A percentile compares a stretch with the other conserved stretches of the same genome.
Conservation (phyloP, 1,284 basidiomycete species). For the Earliella scabrosa region DNA sequence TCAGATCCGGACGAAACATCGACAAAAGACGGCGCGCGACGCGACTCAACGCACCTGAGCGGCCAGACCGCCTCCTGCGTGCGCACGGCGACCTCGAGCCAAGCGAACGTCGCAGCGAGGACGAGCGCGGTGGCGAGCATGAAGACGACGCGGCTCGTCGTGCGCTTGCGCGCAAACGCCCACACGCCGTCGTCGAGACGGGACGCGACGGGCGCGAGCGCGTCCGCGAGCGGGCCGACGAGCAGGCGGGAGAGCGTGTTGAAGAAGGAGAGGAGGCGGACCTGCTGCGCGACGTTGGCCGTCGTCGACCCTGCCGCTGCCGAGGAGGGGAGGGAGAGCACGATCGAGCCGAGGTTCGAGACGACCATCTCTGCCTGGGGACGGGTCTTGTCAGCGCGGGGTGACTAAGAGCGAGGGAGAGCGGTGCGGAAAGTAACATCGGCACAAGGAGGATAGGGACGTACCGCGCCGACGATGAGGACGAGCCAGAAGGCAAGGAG, state of each 20-base stretch:
- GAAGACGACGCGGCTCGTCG: slow-evolving; percentile 64
- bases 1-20: too few relatives aligned
- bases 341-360: slow-evolving; percentile 76
- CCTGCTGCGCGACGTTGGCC: slow-evolving; percentile 50
- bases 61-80: slow-evolving; percentile 59
- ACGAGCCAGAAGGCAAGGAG: slow-evolving; percentile 46
- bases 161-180: slow-evolving; percentile 50
- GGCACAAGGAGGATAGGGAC: slow-evolving; percentile 40
- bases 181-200: slow-evolving; percentile 41
- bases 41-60: slow-evolving; percentile 68
- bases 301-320: slow-evolving; percentile 17
- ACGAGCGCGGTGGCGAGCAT: slow-evolving; percentile 51
- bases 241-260: slow-evolving; percentile 75
- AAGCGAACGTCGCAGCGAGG: slow-evolving; percentile 54
- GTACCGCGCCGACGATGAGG: slow-evolving; percentile 64
- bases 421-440: not conserved
- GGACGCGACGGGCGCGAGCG: slow-evolving; percentile 61
- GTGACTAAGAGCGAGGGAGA: not conserved
- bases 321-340: slow-evolving; percentile 57
- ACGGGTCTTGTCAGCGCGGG: not conserved
- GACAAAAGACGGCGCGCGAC: too few relatives aligned
- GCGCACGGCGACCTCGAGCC: slow-evolving; percentile 53
- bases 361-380: slow-evolving; percentile 79
- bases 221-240: slow-evolving; percentile 72
- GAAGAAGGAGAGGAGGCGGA: slow-evolving; percentile 68